Percentiles rank a stretch among this genome's conserved stretches.
These are phyloP conservation scores for Trypanosoma mega DNA, from an alignment of 208 protist species.

Conservation along the genomic window DNA sequence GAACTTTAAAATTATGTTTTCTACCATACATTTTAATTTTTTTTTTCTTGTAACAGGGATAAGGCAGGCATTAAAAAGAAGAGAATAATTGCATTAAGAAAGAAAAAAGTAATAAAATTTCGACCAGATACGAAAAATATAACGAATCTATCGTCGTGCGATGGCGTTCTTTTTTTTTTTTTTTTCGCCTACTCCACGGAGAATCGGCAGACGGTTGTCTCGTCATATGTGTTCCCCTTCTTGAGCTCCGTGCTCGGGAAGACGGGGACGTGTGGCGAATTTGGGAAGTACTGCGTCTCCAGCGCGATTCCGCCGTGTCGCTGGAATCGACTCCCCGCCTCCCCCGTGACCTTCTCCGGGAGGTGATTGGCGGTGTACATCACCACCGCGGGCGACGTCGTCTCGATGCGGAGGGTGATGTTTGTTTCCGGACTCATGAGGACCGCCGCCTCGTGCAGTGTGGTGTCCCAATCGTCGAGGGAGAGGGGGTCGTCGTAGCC, in stretches of 20 bases:
- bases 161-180: too few species aligned
- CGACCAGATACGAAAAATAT: too few species aligned
- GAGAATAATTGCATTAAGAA: background rate
- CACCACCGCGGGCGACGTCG: slow-evolving; percentile 58
- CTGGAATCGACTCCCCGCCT: slow-evolving; percentile 54
- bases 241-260: slow-evolving; percentile 60
- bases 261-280: slow-evolving; percentile 52
- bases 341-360: slow-evolving; percentile 46
- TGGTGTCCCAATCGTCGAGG: slow-evolving; percentile 66
- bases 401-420: slow-evolving; percentile 59
- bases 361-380: slow-evolving; percentile 67
- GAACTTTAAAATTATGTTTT: too few species aligned
- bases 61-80: too few species aligned
- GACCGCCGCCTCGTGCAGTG: slow-evolving; percentile 51
- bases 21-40: too few species aligned
- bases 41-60: too few species aligned
- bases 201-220: too few species aligned
- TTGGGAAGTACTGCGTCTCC: slow-evolving; percentile 80
- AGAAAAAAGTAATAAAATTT: background rate
- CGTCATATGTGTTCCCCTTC: slow-evolving; percentile 61
- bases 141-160: too few species aligned
- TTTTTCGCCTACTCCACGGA: too few species aligned
- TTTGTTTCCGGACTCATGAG: slow-evolving; percentile 62
- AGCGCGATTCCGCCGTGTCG: slow-evolving; percentile 53
- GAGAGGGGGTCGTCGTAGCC: slow-evolving; percentile 73